Evolutionary conservation across 345 rosid genomes (phyloP).

Genomic region (Laguncularia racemosa): DNA sequence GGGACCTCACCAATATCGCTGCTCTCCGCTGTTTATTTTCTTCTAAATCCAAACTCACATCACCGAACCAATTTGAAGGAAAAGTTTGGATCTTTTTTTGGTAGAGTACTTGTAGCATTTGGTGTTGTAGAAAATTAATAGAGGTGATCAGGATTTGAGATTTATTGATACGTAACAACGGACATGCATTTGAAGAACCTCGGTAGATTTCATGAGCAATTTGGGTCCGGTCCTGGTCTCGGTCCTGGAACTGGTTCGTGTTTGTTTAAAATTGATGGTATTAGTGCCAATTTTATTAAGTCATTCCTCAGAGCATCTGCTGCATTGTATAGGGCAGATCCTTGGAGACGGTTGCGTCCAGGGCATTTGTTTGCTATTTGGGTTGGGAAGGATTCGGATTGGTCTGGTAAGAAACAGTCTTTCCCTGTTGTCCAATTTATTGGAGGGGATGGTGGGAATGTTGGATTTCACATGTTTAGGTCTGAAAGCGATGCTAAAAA

Average conservation of each 20-base stretch:
- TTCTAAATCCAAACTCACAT: too few relatives aligned
- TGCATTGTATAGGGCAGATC: constrained; percentile 58
- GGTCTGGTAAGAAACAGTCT: constrained; percentile 58
- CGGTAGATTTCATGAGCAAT: constrained; percentile 58
- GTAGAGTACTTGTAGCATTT: too few relatives aligned
- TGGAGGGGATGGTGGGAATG: constrained; percentile 70
- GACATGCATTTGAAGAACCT: constrained; percentile 63
- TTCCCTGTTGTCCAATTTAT: constrained; percentile 58
- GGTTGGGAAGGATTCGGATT: constrained; percentile 58
- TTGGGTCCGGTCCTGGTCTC: constrained; percentile 71
- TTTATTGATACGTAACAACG: constrained; percentile 15
- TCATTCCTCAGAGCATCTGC: constrained; percentile 52
- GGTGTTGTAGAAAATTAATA: too few relatives aligned
- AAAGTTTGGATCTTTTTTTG: too few relatives aligned
- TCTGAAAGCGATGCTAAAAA: constrained; percentile 42
- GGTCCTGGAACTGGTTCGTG: constrained; percentile 67
- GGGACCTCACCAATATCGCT: too few relatives aligned
- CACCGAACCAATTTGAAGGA: too few relatives aligned
- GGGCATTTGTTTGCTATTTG: constrained; percentile 52
- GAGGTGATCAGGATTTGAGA: too few relatives aligned
- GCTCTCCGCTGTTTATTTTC: too few relatives aligned
- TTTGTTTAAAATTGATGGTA: constrained; percentile 51
- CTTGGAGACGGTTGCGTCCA: constrained; percentile 60
- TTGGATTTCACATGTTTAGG: constrained; percentile 47
- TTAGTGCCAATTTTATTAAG: constrained; percentile 38